Conservation (phyloP, 2,329 filamentous ascomycete species). For the Nothopassalora personata region DNA sequence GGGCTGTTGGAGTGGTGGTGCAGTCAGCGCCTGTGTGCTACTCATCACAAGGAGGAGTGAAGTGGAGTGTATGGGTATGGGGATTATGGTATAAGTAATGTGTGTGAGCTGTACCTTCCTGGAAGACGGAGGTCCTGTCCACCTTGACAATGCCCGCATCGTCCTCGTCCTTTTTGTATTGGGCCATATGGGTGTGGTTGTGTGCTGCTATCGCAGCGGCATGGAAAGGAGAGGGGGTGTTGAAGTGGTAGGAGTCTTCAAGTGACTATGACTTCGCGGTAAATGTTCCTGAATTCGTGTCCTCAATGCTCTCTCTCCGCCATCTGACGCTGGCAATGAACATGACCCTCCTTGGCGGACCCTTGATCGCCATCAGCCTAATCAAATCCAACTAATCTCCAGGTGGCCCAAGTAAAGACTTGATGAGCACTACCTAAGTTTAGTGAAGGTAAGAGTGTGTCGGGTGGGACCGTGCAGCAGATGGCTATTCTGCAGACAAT, state of each 20-base stretch:
- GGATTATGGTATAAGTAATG: not conserved
- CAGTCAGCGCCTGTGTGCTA: slow-evolving; percentile 11
- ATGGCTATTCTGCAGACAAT: not conserved
- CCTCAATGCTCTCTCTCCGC: not conserved
- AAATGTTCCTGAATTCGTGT: not conserved
- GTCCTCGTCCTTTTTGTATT: slow-evolving; percentile 99
- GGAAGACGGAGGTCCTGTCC: slow-evolving; percentile 95
- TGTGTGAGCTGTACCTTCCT: slow-evolving; percentile 68
- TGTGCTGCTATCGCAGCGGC: slow-evolving; percentile 18
- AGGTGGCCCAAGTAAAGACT: too few species aligned
- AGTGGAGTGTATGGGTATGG: slow-evolving; percentile 1
- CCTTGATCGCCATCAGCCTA: too few species aligned
- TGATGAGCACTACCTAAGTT: too few species aligned
- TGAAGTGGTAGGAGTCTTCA: not conserved
- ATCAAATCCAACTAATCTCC: too few species aligned
- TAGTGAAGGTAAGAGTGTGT: not conserved
- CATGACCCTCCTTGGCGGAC: not conserved
- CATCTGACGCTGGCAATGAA: not conserved
- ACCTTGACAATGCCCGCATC: slow-evolving; percentile 92
- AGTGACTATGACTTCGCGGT: not conserved
- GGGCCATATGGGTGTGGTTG: slow-evolving; percentile 61
- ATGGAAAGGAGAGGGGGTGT: slow-evolving; percentile 5
- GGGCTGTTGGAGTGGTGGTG: slow-evolving; percentile 54
- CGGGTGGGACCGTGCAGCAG: not conserved
- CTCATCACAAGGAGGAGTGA: too few species aligned